These are phyloP conservation scores for Neonectria coccinea DNA, from an alignment of 2,329 filamentous ascomycete species.

Conservation along the genomic window DNA sequence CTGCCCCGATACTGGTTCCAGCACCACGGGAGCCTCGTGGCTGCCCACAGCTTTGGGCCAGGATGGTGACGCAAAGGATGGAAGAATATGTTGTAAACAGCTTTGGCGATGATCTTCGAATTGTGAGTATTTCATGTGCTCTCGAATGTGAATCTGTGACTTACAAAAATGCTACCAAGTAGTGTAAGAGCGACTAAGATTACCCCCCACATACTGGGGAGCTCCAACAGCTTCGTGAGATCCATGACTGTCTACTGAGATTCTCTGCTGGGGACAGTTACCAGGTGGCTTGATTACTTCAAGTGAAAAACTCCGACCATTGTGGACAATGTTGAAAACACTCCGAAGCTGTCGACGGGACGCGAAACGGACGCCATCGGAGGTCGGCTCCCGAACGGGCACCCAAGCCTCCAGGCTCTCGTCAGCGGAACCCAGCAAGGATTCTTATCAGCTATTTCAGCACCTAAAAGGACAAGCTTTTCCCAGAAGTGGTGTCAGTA, in stretches of 20 bases:
- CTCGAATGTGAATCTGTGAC: accelerated
- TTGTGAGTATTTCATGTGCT: neutral
- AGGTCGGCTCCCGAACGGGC: slow-evolving; percentile 31
- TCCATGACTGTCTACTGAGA: neutral
- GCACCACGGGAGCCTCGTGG: slow-evolving; percentile 34
- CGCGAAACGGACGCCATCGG: slow-evolving; percentile 34
- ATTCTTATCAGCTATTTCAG: neutral
- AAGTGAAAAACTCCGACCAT: neutral
- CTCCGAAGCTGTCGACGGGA: slow-evolving; percentile 10
- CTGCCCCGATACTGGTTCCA: slow-evolving; percentile 35
- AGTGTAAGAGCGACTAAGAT: neutral
- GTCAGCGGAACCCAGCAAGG: neutral
- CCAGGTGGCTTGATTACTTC: neutral
- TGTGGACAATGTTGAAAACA: neutral
- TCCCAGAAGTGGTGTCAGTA: neutral
- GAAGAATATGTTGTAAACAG: slow-evolving; percentile 29
- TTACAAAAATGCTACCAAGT: slow-evolving; percentile 11
- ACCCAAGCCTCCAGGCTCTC: neutral
- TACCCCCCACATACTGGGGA: slow-evolving; percentile 9
- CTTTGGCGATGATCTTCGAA: neutral
- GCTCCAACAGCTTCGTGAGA: neutral
- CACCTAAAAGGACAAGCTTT: slow-evolving; percentile 16
- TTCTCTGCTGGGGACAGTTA: too few relatives aligned
- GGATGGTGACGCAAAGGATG: slow-evolving; percentile 31
- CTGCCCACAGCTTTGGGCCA: slow-evolving; percentile 34